Evolutionary conservation across 495 filamentous ascomycete species (phyloP), one percentile per base, ranked within the genome.

Genomic region (Penicillium goetzii): DNA sequence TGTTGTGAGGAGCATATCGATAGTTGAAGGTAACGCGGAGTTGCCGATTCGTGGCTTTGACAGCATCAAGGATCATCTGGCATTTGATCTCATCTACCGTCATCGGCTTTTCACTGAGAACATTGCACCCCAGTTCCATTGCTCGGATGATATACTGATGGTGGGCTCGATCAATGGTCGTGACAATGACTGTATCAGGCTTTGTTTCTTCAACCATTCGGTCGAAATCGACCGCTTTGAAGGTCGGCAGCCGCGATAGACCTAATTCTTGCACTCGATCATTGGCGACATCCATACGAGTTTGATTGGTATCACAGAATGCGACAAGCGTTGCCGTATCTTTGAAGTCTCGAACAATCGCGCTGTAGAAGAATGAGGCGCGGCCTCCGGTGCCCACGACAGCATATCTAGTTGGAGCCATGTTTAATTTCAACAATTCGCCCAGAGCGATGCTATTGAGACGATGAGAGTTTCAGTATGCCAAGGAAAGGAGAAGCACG

Each of bases 101-200:
- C 85, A 87, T 87, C 17, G 85, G 85, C 59, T 87, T 87, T 66
- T 87, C 84, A 17, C 80, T 85, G 45, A 86, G 73, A 4, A 85
- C 83, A 69, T 81, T 78, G 66, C 81, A 81, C n/a, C 84, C 84
- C 1, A 85, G 74, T 55, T 85, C 80, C 56, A 87, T 73, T 6
- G 84, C 82, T 17, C 78, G 77, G 28, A 82, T 70, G 61, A 85
- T 85, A 72, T 87, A 86, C 23, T 69, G 72, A 64, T 86, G 72
- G 71, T 87, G 84, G 8, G 81, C 83, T 53, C 83, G 80, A 73
- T 87, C 85, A 66, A 86, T 85, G 5, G 84, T 85, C 0, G 84
- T 85, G 21, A 86, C 78, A 63, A 86, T 84, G 23, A 86, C 75
- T 59, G 83, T 80, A 75, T 86, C 83, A 0, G 85, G 83, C 57